Percentiles rank a stretch among this genome's conserved stretches.
phyloP scores from a whole-genome alignment of 192 early-diverging fungal species.

The Lunasporangiospora selenospora region DNA sequence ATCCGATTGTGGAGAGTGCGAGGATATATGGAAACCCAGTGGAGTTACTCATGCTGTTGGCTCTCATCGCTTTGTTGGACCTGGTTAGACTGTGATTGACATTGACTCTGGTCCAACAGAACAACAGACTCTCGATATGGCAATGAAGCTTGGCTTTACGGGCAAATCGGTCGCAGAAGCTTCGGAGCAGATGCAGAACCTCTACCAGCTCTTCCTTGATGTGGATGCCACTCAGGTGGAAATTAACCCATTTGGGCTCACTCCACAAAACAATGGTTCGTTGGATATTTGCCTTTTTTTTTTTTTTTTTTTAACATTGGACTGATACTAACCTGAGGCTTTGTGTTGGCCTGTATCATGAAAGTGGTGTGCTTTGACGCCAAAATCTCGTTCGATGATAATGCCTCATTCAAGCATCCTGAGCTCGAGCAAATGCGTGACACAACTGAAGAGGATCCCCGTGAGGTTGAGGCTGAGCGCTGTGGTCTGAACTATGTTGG shows the following conservation, averaged over 20 bases:
- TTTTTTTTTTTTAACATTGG: not conserved
- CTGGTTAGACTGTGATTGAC: slow-evolving; percentile 13
- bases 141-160: slow-evolving; percentile 42
- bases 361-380: slow-evolving; percentile 46
- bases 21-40: no score
- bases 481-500: slow-evolving; percentile 39
- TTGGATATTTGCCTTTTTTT: not conserved
- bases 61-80: no score
- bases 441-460: slow-evolving; percentile 36
- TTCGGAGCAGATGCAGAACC: slow-evolving; percentile 43
- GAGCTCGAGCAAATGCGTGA: slow-evolving; percentile 32
- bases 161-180: slow-evolving; percentile 37
- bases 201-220: slow-evolving; percentile 35
- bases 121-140: slow-evolving; percentile 34
- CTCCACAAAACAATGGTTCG: slow-evolving; percentile 30
- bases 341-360: not conserved
- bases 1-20: no score
- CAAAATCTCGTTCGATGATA: slow-evolving; percentile 42
- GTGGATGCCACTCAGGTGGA: slow-evolving; percentile 38
- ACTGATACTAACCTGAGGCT: no score
- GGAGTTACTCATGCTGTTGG: no score
- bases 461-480: slow-evolving; percentile 33
- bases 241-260: slow-evolving; percentile 41
- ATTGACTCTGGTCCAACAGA: slow-evolving; percentile 43
- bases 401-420: slow-evolving; percentile 35